Base-by-base conservation (phyloP, 2,329 filamentous ascomycete genomes). In the Monilinia polystroma region DNA sequence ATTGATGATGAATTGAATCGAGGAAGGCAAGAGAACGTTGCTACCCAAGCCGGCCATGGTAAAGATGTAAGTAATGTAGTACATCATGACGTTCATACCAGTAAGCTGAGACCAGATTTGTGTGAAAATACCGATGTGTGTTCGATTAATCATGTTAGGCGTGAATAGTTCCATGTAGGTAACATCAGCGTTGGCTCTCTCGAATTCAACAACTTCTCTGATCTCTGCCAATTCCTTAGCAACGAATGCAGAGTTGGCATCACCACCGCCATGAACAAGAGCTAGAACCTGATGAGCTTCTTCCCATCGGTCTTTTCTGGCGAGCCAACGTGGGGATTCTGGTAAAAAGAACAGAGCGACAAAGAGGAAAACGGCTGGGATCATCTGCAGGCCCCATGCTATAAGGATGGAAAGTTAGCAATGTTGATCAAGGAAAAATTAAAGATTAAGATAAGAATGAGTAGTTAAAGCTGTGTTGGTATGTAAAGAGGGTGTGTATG, bases 31-130 rank as follows among this genome's bases (percentile, higher is more conserved):
- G 11, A 92, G 82, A 49, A 86, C 83, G 64, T 81, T 82, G 71
- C 85, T 81, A 3, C 82, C 83, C 12, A 89, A 80, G 12, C 88
- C 88, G 20, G 89, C 88, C 89, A 92, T 92, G 14, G 81, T 81
- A 76, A 91, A 91, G 67, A 91, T 84, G 70, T 90, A 90, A 8
- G 73, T 74, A 35, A 75, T 74, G 62, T 75, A 74, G 53, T 74
- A 89, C 86, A 88, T 81, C 89, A 87, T 89, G 49, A 86, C 88
- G 73, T 91, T 92, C 89, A 91, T 91, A 23, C 90, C 90, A 0
- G 88, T 91, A 58, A 92, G 78, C 75, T 93, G 90, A 14, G 84
- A 87, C 90, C 90, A 92, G 72, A 92, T 88, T 78, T 92, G 90
- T 1, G 83, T 89, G 75, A 90, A 91, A 53, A 92, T 74, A 69